Evolutionary conservation across 441 rosid genomes (phyloP), one percentile per base, ranked within the genome.

Genomic region (Populus hybrid): DNA sequence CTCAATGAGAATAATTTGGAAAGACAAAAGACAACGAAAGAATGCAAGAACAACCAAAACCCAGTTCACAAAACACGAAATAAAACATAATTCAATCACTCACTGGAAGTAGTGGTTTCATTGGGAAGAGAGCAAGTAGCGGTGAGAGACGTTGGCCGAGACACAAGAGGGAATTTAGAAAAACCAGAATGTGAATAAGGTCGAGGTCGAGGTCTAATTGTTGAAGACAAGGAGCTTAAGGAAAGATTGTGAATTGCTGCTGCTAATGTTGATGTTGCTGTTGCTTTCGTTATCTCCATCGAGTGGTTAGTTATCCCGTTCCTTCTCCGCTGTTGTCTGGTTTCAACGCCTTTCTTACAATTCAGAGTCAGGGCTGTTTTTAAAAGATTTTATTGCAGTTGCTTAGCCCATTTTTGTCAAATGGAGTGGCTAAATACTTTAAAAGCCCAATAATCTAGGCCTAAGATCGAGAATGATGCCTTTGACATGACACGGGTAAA

Each of bases 111-210:
- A 24, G 70, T 3, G 12, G 83, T 59, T 63, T 86, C 90, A 71
- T 85, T 87, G 19, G 89, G 75, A 80, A 84, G 80, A 69, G 87
- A 85, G 81, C 74, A 83, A 64, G 74, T 78, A 24, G 84, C 69
- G 75, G 84, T 63, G 77, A 78, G 67, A 72, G 83, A 79, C 30
- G 72, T 83, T 9, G 71, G 79, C 19, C 46, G 59, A 67, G 66
- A 50, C 23, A 63, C 50, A 26, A 65, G 65, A 73, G 76, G 85
- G 67, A 64, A 81, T 42, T 69, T 36, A 23, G 50, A 65, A 75
- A 75, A n/a, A 79, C 21, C 6, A 42, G 75, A 74, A 50, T 50
- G 78, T 32, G 67, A 66, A 19, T 10, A 18, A 83, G 69, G 66
- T 8, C 14, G 66, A 61, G 63, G 40, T 1, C 75, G 30, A 69